These are phyloP conservation scores for Rheum nobile DNA, from an alignment of 148 eudicot genomes.

Conservation along the genomic window DNA sequence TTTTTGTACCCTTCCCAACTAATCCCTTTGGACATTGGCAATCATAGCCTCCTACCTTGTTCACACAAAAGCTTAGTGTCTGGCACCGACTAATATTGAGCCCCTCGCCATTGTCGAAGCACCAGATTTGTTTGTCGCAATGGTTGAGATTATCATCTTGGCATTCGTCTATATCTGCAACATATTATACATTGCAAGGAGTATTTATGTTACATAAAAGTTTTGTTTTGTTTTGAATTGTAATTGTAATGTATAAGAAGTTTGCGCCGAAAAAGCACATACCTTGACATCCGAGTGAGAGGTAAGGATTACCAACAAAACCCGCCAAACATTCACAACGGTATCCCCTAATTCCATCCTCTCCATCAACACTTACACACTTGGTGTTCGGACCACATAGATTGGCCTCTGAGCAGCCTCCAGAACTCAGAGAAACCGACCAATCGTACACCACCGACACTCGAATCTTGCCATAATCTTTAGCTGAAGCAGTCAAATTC, in stretches of 20 bases:
- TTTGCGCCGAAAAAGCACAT: too few species aligned
- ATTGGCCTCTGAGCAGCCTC: not conserved
- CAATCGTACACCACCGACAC: not conserved
- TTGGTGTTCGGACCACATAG: not conserved
- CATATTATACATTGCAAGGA: not conserved
- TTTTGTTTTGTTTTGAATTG: too few species aligned
- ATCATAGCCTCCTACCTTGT: not conserved
- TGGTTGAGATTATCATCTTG: not conserved
- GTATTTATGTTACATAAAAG: too few species aligned
- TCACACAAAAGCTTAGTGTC: not conserved
- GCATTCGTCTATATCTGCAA: not conserved
- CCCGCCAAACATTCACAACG: not conserved
- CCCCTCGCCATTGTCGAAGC: not conserved
- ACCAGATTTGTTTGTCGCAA: not conserved
- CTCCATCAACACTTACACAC: not conserved
- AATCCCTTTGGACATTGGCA: not conserved
- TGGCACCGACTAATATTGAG: not conserved
- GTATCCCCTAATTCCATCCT: not conserved
- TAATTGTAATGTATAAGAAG: too few species aligned
- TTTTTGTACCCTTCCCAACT: not conserved
- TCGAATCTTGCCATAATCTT: not conserved
- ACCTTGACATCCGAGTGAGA: not conserved
- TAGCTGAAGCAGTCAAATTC: not conserved
- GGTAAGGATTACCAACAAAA: not conserved
- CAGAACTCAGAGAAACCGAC: not conserved